phyloP scores from a whole-genome alignment of 2,329 filamentous ascomycete species.

The Penicillium sp. region DNA sequence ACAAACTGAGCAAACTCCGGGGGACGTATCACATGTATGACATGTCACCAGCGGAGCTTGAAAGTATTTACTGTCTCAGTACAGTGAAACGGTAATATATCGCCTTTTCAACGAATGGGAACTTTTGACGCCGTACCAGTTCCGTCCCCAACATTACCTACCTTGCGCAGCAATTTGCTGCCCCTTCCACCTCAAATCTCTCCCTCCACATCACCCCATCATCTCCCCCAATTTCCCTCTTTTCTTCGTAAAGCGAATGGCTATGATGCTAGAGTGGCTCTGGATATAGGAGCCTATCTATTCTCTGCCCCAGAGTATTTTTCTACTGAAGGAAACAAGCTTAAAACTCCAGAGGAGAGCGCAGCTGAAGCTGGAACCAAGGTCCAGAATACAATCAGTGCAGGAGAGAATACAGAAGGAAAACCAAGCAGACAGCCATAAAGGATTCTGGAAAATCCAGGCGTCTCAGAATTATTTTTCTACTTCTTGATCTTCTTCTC shows the following conservation, averaged over 20 bases:
- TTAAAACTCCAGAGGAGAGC: not conserved
- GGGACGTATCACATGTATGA: not conserved
- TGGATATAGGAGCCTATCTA: conserved; percentile 35
- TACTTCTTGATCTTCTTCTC: not conserved
- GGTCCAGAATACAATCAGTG: conserved; percentile 9
- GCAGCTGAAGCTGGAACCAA: conserved; percentile 6
- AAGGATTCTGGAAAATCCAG: conserved; percentile 7
- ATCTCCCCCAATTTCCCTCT: conserved; percentile 15
- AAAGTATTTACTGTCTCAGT: not conserved
- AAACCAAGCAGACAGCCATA: not conserved
- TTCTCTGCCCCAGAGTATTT: conserved; percentile 25
- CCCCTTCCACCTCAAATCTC: conserved; percentile 20
- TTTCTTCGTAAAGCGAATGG: conserved; percentile 42
- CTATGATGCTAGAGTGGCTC: conserved; percentile 38
- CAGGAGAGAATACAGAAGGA: not conserved
- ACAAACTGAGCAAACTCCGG: not conserved
- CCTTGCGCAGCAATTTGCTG: not conserved
- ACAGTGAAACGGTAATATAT: not conserved
- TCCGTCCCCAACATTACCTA: not conserved
- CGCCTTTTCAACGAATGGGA: not conserved
- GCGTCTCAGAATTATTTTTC: not conserved
- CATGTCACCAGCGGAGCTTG: not conserved
- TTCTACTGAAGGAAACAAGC: conserved; percentile 1
- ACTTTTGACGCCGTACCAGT: not conserved
- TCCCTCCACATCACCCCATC: conserved; percentile 18